Evolutionary conservation across 1,139 yeast genomes (phyloP).

Genomic region (Kluyveromyces sp.): DNA sequence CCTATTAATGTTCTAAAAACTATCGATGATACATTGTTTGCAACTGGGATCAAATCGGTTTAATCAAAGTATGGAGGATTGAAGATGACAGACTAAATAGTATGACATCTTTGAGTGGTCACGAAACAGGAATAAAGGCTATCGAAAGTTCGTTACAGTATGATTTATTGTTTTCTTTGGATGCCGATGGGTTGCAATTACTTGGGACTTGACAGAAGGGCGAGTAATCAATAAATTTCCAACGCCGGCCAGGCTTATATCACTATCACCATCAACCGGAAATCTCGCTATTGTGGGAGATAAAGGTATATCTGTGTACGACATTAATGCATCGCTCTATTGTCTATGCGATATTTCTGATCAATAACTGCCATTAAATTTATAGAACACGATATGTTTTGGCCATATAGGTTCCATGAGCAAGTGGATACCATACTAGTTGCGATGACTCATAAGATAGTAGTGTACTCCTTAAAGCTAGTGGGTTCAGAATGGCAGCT

Average conservation of each 20-base stretch:
- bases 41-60: conserved; percentile 54
- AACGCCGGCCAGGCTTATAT: conserved; percentile 28
- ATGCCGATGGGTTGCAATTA: conserved; percentile 37
- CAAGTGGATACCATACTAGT: conserved; percentile 31
- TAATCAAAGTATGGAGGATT: conserved; percentile 48
- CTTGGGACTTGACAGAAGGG: conserved; percentile 54
- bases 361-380: conserved; percentile 19
- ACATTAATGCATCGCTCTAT: conserved; percentile 48
- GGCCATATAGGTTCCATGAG: conserved; percentile 29
- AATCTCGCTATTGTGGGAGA: conserved; percentile 37
- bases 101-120: conserved; percentile 41
- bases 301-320: conserved; percentile 34
- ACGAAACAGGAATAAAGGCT: conserved; percentile 36
- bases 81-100: background rate
- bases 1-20: conserved; percentile 21
- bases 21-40: conserved; percentile 29
- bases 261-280: conserved; percentile 52
- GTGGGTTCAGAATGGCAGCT: conserved; percentile 20
- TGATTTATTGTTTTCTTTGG: conserved; percentile 46
- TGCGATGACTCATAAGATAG: conserved; percentile 30
- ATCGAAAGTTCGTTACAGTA: conserved; percentile 43
- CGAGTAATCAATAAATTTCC: conserved; percentile 41
- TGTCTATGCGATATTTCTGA: conserved; percentile 13
- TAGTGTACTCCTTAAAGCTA: conserved; percentile 28
- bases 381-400: conserved; percentile 21